These are phyloP conservation scores for Litsea cubeba DNA, from an alignment of 164 flowering plant species.

Conservation along the genomic window DNA sequence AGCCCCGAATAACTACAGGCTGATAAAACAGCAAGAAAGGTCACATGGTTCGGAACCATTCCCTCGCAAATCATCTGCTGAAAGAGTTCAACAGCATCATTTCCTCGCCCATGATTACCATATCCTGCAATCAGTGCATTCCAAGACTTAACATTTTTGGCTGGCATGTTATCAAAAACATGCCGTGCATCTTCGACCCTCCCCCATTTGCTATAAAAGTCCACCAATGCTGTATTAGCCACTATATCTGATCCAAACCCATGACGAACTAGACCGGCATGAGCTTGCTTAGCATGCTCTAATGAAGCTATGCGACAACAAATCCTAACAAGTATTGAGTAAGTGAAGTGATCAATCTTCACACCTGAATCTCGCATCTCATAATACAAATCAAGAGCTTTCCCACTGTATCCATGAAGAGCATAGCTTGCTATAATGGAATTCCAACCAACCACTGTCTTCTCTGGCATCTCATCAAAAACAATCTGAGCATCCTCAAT, in stretches of 20 bases:
- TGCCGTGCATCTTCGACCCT: conserved; percentile 51
- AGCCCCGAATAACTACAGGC: conserved; percentile 46
- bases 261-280: conserved; percentile 51
- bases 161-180: conserved; percentile 56
- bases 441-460: conserved; percentile 68
- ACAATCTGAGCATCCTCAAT: conserved; percentile 49
- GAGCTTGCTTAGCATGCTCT: conserved; percentile 65
- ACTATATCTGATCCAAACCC: conserved; percentile 58
- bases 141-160: conserved; percentile 30
- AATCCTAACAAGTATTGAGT: conserved; percentile 45
- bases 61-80: conserved; percentile 24
- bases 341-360: conserved; percentile 58
- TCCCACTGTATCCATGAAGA: conserved; percentile 58
- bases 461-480: conserved; percentile 58
- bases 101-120: conserved; percentile 30
- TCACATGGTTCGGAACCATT: conserved; percentile 31
- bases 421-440: conserved; percentile 62
- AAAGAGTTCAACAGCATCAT: conserved; percentile 25
- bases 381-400: conserved; percentile 44
- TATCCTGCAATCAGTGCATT: conserved; percentile 34
- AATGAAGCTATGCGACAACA: conserved; percentile 53
- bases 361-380: conserved; percentile 63
- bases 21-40: conserved; percentile 35
- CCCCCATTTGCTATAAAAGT: conserved; percentile 73
- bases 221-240: conserved; percentile 57